Evolutionary conservation across 176 grass and related monocot species (phyloP), one percentile per base, ranked within the genome.

Genomic region (Carex myosuroides): DNA sequence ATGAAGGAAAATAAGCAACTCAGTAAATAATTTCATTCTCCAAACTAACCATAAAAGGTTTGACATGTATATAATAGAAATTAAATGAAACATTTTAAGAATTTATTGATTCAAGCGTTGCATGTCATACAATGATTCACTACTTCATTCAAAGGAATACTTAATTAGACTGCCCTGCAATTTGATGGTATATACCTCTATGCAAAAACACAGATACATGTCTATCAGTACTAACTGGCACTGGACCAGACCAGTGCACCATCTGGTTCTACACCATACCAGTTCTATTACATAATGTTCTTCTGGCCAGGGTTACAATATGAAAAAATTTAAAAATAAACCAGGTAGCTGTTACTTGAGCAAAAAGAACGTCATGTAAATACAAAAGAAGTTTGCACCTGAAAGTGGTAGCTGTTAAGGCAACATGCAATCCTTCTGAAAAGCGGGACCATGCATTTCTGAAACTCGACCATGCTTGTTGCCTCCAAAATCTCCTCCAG

Each of bases 381-480:
- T 10, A 26, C 12, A 64, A 48, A 60, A 79, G 42, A 20, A 44
- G 12, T 66, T 66, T 44, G 80, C 90, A 99, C 97, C 97, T 99
- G 97, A 81, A 99, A 96, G 61, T 96, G 91, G 0, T 77, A 96
- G 33, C 90, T 99, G n/a, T 87, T 99, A 76, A 99, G 86, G 79
- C 97, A 96, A 39, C 69, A 81, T 68, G 89, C 88, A 84, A 99
- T 95, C 64, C 90, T 85, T 24, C 42, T 72, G 83, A 99, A 99
- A 64, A 99, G 77, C n/a, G 97, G 97, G 52, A 92, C 87, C 97
- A 96, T 94, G 37, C 93, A 99, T 91, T 99, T 94, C 83, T 99
- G 97, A 83, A 95, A 90, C 69, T 99, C 97, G 18, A 85, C 76
- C 44, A 62, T 79, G 85, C 79, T 93, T 30, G 90, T 96, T 59